A percentile compares a stretch with the other conserved stretches of the same genome.
phyloP scores from a whole-genome alignment of 2,329 filamentous ascomycete genomes.

The Pseudogymnoascus sp. region DNA sequence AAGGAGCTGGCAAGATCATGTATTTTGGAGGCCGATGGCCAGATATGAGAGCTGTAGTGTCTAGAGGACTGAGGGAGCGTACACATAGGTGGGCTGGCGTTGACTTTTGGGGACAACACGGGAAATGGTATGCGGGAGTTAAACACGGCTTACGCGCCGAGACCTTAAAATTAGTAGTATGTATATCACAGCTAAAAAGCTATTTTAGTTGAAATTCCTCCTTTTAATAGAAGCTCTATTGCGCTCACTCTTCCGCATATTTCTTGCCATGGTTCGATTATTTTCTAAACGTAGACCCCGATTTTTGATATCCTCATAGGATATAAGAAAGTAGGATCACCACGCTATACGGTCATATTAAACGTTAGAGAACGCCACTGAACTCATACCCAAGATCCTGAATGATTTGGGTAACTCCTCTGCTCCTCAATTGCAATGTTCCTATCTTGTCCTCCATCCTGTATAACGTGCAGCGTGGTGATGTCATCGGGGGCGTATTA shows the following conservation, averaged over 20 bases:
- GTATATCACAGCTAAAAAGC: conserved; percentile 8
- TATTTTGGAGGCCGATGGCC: conserved; percentile 56
- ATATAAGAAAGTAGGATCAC: not conserved
- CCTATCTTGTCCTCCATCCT: not conserved
- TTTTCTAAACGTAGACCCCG: not conserved
- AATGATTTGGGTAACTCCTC: not conserved
- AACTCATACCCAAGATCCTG: not conserved
- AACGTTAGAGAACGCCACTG: not conserved
- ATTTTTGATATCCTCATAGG: not conserved
- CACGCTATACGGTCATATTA: not conserved
- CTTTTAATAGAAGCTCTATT: conserved; percentile 7
- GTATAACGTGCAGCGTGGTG: not conserved
- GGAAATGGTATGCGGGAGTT: not conserved
- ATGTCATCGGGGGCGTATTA: conserved; percentile 4
- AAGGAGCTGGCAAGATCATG: conserved; percentile 66
- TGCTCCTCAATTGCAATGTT: not conserved
- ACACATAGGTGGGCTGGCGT: not conserved
- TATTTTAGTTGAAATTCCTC: not conserved
- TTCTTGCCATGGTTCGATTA: not conserved
- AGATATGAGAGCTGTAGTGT: conserved; percentile 20
- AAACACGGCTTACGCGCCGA: not conserved
- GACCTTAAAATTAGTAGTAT: not conserved
- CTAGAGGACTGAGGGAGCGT: not conserved
- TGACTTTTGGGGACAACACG: not conserved
- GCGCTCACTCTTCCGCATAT: not conserved